Conservation (phyloP, 176 grass and related monocot species). For the Phragmites australis region DNA sequence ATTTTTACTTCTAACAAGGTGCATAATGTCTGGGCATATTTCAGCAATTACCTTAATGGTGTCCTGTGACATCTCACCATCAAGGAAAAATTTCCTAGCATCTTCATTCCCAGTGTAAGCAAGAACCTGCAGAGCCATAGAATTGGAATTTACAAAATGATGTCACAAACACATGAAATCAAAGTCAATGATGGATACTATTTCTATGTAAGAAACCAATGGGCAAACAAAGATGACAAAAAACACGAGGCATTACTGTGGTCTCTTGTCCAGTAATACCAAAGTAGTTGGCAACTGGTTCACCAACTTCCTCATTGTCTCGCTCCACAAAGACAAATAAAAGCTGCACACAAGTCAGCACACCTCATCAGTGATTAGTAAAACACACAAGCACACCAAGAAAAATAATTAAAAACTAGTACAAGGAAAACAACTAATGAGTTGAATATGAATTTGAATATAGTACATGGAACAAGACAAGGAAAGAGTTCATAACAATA, state of each 20-base stretch:
- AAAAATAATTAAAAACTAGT: not conserved
- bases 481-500: not conserved
- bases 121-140: slow-evolving; percentile 59
- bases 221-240: not conserved
- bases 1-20: not conserved
- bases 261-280: slow-evolving; percentile 70
- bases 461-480: slow-evolving; percentile 4
- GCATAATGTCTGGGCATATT: not conserved
- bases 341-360: slow-evolving; percentile 52
- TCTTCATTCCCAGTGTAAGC: slow-evolving; percentile 96
- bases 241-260: slow-evolving; percentile 43
- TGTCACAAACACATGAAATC: not conserved
- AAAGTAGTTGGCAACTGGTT: slow-evolving; percentile 90
- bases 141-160: slow-evolving; percentile 5
- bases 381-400: not conserved
- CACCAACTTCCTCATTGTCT: slow-evolving; percentile 79
- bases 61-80: slow-evolving; percentile 59
- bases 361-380: not conserved
- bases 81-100: slow-evolving; percentile 73
- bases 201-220: slow-evolving; percentile 7
- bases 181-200: not conserved
- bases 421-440: not conserved
- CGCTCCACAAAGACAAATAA: slow-evolving; percentile 93
- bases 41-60: slow-evolving; percentile 61
- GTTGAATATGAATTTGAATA: slow-evolving; percentile 11